phyloP scores from a whole-genome alignment of 2,329 filamentous ascomycete species.

The Huntiella moniliformis region DNA sequence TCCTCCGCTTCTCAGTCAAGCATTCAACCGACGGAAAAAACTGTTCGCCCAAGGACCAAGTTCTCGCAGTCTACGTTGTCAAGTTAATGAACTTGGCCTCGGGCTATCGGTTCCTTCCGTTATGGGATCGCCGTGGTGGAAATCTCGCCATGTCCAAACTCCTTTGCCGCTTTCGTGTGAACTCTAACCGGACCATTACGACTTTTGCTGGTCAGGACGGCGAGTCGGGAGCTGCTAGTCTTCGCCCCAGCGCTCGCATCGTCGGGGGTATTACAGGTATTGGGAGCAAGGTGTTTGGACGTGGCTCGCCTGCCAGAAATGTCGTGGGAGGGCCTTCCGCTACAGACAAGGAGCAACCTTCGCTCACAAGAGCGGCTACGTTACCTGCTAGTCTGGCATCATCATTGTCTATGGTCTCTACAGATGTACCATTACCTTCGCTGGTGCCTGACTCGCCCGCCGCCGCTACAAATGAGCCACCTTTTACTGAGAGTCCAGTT shows the following conservation, averaged over 20 bases:
- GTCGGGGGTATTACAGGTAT: constrained; percentile 19
- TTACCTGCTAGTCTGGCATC: too few species aligned
- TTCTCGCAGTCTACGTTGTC: constrained; percentile 77
- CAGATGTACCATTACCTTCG: too few species aligned
- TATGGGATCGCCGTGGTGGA: constrained; percentile 76
- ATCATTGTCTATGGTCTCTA: too few species aligned
- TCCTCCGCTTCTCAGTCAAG: constrained; percentile 83
- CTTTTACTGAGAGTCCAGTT: too few species aligned
- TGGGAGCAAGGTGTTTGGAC: constrained; percentile 38
- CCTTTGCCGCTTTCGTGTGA: constrained; percentile 68
- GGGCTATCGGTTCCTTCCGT: constrained; percentile 79
- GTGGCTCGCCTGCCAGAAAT: constrained; percentile 23
- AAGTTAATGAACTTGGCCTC: constrained; percentile 80
- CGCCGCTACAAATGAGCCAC: too few species aligned
- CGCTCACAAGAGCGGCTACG: constrained; percentile 13
- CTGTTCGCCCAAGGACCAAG: constrained; percentile 37
- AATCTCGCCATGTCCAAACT: constrained; percentile 89
- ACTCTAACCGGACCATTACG: constrained; percentile 36
- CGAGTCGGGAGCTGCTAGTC: too few species aligned
- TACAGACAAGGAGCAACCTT: constrained; percentile 27
- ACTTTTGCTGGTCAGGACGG: constrained; percentile 20
- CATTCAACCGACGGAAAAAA: constrained; percentile 61
- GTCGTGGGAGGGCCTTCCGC: constrained; percentile 35
- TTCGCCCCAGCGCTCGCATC: too few species aligned
- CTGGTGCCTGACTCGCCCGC: too few species aligned